A percentile compares a stretch with the other conserved stretches of the same genome.
Conservation (phyloP, 106 monocot species). For the Phalaenopsis aphrodite region DNA sequence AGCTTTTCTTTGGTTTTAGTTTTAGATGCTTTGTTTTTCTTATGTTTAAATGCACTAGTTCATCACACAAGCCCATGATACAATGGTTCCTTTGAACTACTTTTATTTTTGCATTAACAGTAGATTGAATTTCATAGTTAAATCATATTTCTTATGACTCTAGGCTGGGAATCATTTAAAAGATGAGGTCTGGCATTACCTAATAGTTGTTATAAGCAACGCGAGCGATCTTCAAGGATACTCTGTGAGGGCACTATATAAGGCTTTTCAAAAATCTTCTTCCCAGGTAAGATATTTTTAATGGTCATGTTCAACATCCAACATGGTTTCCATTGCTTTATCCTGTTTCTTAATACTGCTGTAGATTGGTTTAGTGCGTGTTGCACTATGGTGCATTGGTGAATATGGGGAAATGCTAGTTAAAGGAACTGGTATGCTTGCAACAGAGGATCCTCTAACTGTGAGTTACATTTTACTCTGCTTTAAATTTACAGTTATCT, state of each 20-base stretch:
- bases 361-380: slow-evolving; percentile 77
- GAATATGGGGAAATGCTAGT: slow-evolving; percentile 97
- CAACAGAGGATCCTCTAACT: slow-evolving; percentile 74
- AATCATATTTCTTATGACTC: background rate
- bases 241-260: slow-evolving; percentile 83
- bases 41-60: background rate
- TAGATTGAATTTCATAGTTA: background rate
- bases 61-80: background rate
- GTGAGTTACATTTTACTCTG: slow-evolving; percentile 36
- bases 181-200: slow-evolving; percentile 97
- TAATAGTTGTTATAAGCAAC: slow-evolving; percentile 93
- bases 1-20: background rate
- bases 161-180: slow-evolving; percentile 81
- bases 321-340: background rate
- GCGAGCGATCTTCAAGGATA: slow-evolving; percentile 96
- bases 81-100: background rate
- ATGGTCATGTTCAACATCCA: background rate
- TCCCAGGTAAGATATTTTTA: slow-evolving; percentile 57
- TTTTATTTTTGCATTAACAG: background rate
- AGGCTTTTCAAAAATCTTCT: slow-evolving; percentile 52
- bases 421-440: slow-evolving; percentile 64
- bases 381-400: slow-evolving; percentile 97
- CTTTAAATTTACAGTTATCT: background rate
- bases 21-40: background rate
- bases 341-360: slow-evolving; percentile 11